Conservation (phyloP, 352 stramenopile species). For the Phytophthora europaea region DNA sequence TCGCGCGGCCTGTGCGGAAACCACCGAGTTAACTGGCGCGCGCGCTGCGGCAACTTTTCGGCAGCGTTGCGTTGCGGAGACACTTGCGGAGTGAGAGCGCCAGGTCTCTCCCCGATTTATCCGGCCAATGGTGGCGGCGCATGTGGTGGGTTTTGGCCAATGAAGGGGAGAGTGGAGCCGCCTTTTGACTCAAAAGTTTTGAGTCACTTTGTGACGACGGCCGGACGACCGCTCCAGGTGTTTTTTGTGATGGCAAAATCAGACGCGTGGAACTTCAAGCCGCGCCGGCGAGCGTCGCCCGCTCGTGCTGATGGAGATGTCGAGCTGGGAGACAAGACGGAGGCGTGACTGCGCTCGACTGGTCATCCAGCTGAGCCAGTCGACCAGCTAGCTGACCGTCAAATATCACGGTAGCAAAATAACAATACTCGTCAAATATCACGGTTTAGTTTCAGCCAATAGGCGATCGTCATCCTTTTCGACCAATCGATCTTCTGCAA, state of each 20-base stretch:
- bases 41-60: conserved; percentile 38
- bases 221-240: conserved; percentile 14
- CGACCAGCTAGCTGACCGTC: background rate
- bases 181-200: too few species aligned
- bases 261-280: conserved; percentile 20
- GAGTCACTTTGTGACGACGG: conserved; percentile 8
- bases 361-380: background rate
- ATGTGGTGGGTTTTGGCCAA: conserved; percentile 25
- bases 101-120: conserved; percentile 24
- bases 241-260: conserved; percentile 23
- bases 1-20: background rate
- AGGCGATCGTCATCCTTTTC: conserved; percentile 22
- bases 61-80: conserved; percentile 16
- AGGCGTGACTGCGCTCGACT: background rate
- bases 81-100: conserved; percentile 10
- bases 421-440: background rate
- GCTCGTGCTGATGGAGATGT: conserved; percentile 11
- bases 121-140: conserved; percentile 27
- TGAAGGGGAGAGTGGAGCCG: conserved; percentile 1
- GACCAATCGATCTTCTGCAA: conserved; percentile 26
- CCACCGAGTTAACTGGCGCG: background rate
- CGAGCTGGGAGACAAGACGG: conserved; percentile 9
- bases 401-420: conserved; percentile 4
- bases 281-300: conserved; percentile 3
- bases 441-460: conserved; percentile 16